A percentile compares a stretch with the other conserved stretches of the same genome.
Evolutionary conservation across 1,139 yeast genomes (phyloP).

Genomic region (Hyphopichia pseudoburtonii): DNA sequence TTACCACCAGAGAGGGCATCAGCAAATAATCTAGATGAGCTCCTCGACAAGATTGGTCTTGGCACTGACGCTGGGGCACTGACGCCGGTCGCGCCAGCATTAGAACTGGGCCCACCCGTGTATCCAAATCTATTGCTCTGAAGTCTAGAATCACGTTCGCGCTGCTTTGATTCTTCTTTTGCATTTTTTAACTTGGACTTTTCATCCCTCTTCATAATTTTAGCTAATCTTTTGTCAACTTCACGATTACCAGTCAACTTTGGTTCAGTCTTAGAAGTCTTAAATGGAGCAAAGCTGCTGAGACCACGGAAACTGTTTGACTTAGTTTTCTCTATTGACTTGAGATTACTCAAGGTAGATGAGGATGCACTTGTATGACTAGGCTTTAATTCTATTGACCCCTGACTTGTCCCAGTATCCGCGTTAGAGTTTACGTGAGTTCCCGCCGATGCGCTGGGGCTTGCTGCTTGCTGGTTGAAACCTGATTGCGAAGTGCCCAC

Average conservation of each 20-base stretch:
- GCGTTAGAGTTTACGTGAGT: background rate
- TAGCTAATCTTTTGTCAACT: slow-evolving; percentile 31
- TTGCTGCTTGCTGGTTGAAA: no score
- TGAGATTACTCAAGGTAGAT: slow-evolving; percentile 5
- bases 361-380: slow-evolving; percentile 8
- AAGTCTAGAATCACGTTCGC: slow-evolving; percentile 12
- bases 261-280: slow-evolving; percentile 21
- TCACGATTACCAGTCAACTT: slow-evolving; percentile 22
- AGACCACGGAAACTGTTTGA: slow-evolving; percentile 27
- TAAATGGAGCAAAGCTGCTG: slow-evolving; percentile 30
- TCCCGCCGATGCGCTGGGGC: background rate
- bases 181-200: slow-evolving; percentile 22
- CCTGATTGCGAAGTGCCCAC: no score
- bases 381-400: slow-evolving; percentile 4
- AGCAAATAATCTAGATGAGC: slow-evolving; percentile 13
- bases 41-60: slow-evolving; percentile 12
- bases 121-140: slow-evolving; percentile 12
- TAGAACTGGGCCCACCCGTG: background rate
- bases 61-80: background rate
- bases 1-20: slow-evolving; percentile 2
- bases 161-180: slow-evolving; percentile 19
- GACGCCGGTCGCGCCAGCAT: background rate
- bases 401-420: background rate
- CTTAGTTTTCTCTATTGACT: slow-evolving; percentile 20
- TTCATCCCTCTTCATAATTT: slow-evolving; percentile 31